Percentiles rank a stretch among this genome's conserved stretches.
Conservation (phyloP, 179 eudicot species). For the Nepenthes alata region DNA sequence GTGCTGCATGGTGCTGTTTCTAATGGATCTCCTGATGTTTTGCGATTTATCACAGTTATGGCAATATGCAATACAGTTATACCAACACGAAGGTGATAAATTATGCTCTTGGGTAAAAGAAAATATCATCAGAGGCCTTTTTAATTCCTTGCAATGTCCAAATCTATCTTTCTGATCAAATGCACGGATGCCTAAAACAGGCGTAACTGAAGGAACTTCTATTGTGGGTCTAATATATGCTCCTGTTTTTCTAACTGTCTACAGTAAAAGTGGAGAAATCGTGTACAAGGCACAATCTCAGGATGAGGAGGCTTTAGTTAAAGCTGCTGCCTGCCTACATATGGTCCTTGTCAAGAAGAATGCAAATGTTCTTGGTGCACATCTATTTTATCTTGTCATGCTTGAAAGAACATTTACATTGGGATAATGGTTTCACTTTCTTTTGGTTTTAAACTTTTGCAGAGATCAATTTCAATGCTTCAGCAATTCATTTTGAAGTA, state of each 20-base stretch:
- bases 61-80: conserved; percentile 87
- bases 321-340: conserved; percentile 76
- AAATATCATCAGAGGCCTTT: neutral
- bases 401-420: neutral
- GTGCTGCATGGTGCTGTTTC: conserved; percentile 60
- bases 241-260: conserved; percentile 7
- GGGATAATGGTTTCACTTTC: no score
- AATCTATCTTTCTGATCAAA: neutral
- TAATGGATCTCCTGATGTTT: conserved; percentile 55
- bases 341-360: conserved; percentile 63
- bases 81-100: conserved; percentile 59
- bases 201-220: neutral
- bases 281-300: conserved; percentile 91
- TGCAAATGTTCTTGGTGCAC: conserved; percentile 60
- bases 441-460: conserved; percentile 18
- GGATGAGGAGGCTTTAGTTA: conserved; percentile 99
- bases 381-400: conserved; percentile 1
- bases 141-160: neutral
- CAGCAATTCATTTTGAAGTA: conserved; percentile 54
- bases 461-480: conserved; percentile 64
- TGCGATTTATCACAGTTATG: conserved; percentile 73
- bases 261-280: conserved; percentile 68
- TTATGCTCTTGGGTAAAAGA: neutral
- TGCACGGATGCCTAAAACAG: neutral
- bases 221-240: neutral